Evolutionary conservation across 257 asterid species (phyloP).

Genomic region (Vinca minor): DNA sequence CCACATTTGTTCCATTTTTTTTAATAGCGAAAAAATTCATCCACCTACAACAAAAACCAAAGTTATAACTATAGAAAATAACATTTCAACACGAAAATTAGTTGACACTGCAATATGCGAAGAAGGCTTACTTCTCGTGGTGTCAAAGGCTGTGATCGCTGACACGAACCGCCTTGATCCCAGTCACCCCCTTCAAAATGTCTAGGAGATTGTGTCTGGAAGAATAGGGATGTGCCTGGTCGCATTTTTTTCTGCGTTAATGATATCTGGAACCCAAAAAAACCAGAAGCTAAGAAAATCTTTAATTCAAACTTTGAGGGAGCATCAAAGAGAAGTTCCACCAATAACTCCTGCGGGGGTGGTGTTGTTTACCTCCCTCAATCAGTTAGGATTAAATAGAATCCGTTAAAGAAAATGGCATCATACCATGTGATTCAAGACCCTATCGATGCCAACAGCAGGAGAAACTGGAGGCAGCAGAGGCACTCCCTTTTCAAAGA

Average conservation of each 20-base stretch:
- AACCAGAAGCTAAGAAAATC: constrained; percentile 9
- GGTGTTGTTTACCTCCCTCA: too few relatives aligned
- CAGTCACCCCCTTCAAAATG: constrained; percentile 98
- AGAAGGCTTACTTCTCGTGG: constrained; percentile 56
- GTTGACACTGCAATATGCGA: background rate
- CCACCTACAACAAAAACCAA: constrained; percentile 41
- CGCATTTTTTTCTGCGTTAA: constrained; percentile 42
- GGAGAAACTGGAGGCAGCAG: constrained; percentile 60
- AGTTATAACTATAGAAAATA: background rate
- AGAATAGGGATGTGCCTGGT: constrained; percentile 42
- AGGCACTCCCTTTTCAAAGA: constrained; percentile 79
- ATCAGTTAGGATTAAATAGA: background rate
- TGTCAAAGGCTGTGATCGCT: constrained; percentile 51
- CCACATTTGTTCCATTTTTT: constrained; percentile 75
- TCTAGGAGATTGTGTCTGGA: constrained; percentile 85
- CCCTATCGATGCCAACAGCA: constrained; percentile 71
- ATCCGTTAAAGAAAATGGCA: constrained; percentile 13
- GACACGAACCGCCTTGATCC: constrained; percentile 92
- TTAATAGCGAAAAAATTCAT: constrained; percentile 53
- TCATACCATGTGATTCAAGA: constrained; percentile 64
- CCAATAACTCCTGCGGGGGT: too few relatives aligned
- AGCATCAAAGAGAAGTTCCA: background rate
- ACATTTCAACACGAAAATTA: background rate
- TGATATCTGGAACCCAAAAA: constrained; percentile 39
- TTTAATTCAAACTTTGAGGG: background rate